Conservation (phyloP, 352 stramenopile species). For the Globisporangium abappressorium region DNA sequence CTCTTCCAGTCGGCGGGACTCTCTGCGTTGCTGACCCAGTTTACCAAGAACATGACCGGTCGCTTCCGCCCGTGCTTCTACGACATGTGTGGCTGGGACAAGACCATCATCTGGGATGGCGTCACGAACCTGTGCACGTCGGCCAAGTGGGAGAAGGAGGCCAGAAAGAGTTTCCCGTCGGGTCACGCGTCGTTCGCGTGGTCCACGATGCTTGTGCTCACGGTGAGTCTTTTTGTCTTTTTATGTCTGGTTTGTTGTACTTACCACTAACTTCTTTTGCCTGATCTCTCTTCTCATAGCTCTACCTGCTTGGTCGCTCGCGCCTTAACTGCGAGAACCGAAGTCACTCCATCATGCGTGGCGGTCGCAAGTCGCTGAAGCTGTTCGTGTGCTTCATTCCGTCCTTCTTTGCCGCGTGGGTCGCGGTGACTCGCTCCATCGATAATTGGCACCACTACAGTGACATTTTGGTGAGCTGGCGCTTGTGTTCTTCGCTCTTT, state of each 20-base stretch:
- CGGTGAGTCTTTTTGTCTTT: constrained; percentile 25
- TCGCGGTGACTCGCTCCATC: constrained; percentile 67
- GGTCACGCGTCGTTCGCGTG: constrained; percentile 74
- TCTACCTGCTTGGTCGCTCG: constrained; percentile 70
- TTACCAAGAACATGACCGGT: constrained; percentile 64
- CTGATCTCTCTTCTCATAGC: constrained; percentile 24
- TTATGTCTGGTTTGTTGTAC: not conserved
- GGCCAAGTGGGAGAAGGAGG: constrained; percentile 49
- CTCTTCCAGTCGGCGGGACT: constrained; percentile 50
- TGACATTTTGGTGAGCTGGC: constrained; percentile 55
- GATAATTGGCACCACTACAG: constrained; percentile 88
- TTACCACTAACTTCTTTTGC: not conserved
- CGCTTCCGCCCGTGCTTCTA: constrained; percentile 76
- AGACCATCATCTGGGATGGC: constrained; percentile 63
- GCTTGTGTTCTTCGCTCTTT: not conserved
- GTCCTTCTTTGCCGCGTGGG: constrained; percentile 60
- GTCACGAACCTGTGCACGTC: constrained; percentile 54
- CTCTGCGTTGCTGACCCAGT: constrained; percentile 58
- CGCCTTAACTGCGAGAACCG: constrained; percentile 55
- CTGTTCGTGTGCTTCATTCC: constrained; percentile 68
- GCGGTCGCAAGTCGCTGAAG: constrained; percentile 56
- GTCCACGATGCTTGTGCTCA: constrained; percentile 70
- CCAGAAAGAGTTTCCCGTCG: constrained; percentile 68
- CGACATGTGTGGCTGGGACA: constrained; percentile 74
- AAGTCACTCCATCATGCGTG: constrained; percentile 42